Base-by-base conservation (phyloP, 2,329 filamentous ascomycete species). In the Karstenula rhodostoma region DNA sequence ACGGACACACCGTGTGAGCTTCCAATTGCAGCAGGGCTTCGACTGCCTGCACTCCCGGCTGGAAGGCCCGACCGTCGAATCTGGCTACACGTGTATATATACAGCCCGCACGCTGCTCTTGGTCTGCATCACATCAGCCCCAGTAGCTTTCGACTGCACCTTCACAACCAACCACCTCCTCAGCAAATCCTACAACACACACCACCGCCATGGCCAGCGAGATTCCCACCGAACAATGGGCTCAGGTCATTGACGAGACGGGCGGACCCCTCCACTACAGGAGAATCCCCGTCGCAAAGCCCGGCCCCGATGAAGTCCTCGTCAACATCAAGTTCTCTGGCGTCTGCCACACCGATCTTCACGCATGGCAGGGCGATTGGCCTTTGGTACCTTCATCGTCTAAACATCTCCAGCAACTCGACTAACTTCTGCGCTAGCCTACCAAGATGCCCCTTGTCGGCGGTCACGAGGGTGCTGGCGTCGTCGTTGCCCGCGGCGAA, bases 301-400 rank as follows among this genome's bases (percentile, higher is more conserved):
- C 94, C 42, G 92, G 89, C 23, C 90, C 93, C 55, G 93, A 96
- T 82, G 92, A 97, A 81, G 91, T 97, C 68, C 90, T 97, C 67
- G 83, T 97, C 81, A 94, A 96, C 82, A 87, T 96, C 85, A 93
- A 93, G 80, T 96, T 87, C 85, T 91, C 90, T 29, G 93, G 93
- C 76, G 93, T 96, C 69, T 96, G 93, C 85, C 93, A 96, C 84
- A 96, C 93, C 37, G 92, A 96, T 78, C 85, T 89, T 3, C 87
- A 90, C 76, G 92, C 92, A 71, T 86, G 94, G 80, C 91, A 92
- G 66, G 93, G 93, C 60, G 93, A 97, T 83, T 97, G 93, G 93
- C 93, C 94, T 54, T 80, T 97, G 54, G 75, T 77, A 60, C 62
- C 71, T 32, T 57, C 42, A 40, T 1, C 32, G 8, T 44, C 22